Evolutionary conservation across 805 yeast species (phyloP), one percentile per base, ranked within the genome.

Genomic region (Ogataea degrootiae): DNA sequence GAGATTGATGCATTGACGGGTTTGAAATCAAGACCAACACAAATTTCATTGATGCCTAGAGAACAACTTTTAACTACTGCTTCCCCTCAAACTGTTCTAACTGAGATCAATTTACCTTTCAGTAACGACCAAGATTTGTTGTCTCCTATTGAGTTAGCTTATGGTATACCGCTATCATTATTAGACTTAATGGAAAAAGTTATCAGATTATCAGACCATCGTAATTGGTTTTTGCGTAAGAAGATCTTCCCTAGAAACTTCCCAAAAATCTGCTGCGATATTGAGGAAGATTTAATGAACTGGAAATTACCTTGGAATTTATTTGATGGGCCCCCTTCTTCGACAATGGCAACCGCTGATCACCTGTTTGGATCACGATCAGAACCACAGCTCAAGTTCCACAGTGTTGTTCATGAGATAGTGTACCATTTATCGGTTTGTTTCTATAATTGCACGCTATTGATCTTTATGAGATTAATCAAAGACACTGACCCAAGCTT

Each of bases 191-290:
- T 78, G 58, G 71, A 73, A 50, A 73, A 73, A 49, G 65, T 71
- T 2, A 68, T 77, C 6, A 70, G 68, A 23, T 61, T 79, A 39
- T 67, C 83, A 2, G 79, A 79, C 56, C 82, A 78, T 54, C 73
- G 76, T 54, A 71, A 75, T 48, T 72, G 74, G 50, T 79, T 79
- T 55, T 43, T 62, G 14, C 47, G 72, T 12, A 65, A 62, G 29
- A 68, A 70, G 23, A 67, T 71, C 34, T 70, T 67, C 39, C 83
- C 83, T 0, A 62, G 83, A 38, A 79, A 78, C 53, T 79, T 77
- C 56, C 82, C 83, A 4, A 68, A 70, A 45, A 65, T 77, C 3
- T 78, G 83, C 53, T 77, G 82, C 44, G 82, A 78, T 44, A 55
- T 74, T 3, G 82, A 78, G 50, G 82, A 78, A 46, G 72, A 69